phyloP scores from a whole-genome alignment of 345 rosid genomes.

The Luvunga scandens region DNA sequence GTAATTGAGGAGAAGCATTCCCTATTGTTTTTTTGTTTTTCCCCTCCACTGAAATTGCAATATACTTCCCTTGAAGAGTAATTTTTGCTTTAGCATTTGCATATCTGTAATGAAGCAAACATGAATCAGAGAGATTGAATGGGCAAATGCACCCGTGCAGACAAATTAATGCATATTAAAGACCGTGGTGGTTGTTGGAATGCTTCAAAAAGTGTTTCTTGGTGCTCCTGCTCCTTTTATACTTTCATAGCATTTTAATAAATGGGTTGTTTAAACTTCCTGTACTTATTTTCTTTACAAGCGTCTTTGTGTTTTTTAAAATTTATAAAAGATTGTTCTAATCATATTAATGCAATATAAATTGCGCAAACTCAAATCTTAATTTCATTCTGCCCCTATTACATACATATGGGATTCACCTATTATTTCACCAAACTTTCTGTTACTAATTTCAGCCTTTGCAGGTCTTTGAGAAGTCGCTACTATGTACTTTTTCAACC shows the following conservation, averaged over 20 bases:
- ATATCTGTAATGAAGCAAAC: too few species aligned
- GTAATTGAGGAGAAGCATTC: too few species aligned
- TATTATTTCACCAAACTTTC: constrained; percentile 15
- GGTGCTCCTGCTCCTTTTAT: not conserved
- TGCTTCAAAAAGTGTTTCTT: not conserved
- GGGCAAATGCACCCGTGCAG: too few species aligned
- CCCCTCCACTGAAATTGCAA: too few species aligned
- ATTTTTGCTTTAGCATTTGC: too few species aligned
- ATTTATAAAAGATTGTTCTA: not conserved
- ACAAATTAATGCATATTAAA: too few species aligned
- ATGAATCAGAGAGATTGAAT: too few species aligned
- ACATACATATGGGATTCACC: not conserved
- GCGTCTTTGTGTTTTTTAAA: not conserved
- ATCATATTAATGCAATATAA: not conserved
- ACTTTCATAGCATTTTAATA: not conserved
- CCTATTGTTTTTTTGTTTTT: too few species aligned
- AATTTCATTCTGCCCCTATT: not conserved
- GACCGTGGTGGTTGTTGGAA: too few species aligned
- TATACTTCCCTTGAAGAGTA: not conserved
- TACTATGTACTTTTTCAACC: constrained; percentile 71
- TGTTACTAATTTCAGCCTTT: constrained; percentile 29
- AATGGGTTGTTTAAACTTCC: not conserved
- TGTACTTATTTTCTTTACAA: not conserved
- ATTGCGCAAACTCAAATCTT: not conserved
- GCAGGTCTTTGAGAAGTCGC: constrained; percentile 87